A percentile compares a stretch with the other conserved stretches of the same genome.
These are phyloP conservation scores for Cryptococcus sp. DNA, from an alignment of 1,284 basidiomycete species.

Conservation along the genomic window DNA sequence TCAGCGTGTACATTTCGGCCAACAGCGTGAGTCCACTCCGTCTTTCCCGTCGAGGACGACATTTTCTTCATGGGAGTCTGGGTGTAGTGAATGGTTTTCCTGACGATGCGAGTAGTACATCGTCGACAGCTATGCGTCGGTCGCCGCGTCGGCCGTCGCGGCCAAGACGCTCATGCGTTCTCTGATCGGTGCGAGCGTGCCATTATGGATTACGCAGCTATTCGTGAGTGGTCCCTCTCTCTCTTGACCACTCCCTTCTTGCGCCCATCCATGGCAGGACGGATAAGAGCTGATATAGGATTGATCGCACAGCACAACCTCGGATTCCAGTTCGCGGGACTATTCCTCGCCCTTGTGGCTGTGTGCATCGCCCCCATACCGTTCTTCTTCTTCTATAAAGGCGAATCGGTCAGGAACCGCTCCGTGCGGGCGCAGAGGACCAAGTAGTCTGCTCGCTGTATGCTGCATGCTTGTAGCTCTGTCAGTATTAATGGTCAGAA, in stretches of 20 bases:
- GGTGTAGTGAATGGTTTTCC: background rate
- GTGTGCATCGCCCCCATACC: slow-evolving; percentile 38
- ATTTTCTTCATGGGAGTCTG: background rate
- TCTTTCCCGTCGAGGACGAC: no score
- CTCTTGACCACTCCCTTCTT: no score
- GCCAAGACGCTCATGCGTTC: slow-evolving; percentile 58
- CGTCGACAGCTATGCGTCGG: slow-evolving; percentile 39
- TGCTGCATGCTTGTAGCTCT: no score
- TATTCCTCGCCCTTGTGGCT: slow-evolving; percentile 41
- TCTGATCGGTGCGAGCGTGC: slow-evolving; percentile 51
- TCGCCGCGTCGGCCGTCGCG: slow-evolving; percentile 53
- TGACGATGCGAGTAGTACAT: slow-evolving; percentile 29
- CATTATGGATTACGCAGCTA: slow-evolving; percentile 40
- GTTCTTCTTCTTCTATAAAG: slow-evolving; percentile 47
- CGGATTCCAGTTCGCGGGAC: slow-evolving; percentile 40
- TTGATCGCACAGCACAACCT: slow-evolving; percentile 26
- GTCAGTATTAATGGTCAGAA: no score
- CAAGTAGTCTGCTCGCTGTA: no score
- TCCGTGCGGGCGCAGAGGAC: slow-evolving; percentile 21
- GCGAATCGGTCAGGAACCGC: slow-evolving; percentile 28
- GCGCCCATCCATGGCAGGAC: no score
- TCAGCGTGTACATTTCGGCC: slow-evolving; percentile 48
- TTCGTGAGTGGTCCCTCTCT: slow-evolving; percentile 21
- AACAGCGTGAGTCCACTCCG: slow-evolving; percentile 32
- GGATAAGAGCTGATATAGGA: background rate